Evolutionary conservation across 2,329 filamentous ascomycete species (phyloP), one percentile per base, ranked within the genome.

Genomic region (Colletotrichum sp.): DNA sequence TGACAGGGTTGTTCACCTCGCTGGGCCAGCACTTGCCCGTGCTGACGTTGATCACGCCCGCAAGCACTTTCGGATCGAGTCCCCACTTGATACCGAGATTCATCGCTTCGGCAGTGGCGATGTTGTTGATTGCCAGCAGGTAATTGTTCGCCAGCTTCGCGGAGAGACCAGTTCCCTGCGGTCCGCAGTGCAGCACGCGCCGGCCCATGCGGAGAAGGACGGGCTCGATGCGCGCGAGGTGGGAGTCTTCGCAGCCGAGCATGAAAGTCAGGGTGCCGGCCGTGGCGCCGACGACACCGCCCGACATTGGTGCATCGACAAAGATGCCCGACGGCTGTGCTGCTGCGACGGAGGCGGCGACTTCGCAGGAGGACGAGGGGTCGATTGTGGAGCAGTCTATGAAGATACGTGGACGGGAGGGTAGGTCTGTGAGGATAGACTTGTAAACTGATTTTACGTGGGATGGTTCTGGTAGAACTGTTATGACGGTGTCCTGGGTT

Each of bases 81-180:
- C 92, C 92, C 85, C 89, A 91, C 74, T 85, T 86, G 66, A 92
- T 88, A n/a, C 91, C 91, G 26, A 93, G 83, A 79, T 92, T 91
- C 91, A 93, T 93, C 24, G 91, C 91, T 82, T 93, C 92, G 6
- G 91, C 91, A 4, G 91, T 92, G 6, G 90, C 91, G 73, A 93
- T 96, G 85, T 99, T 99, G 88, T 96, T 97, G 79, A 98, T 92
- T 6, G 96, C 96, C 5, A 99, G 89, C 32, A 98, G 91, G 84
- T 99, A 99, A 85, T 99, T 99, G 87, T 99, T 99, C 69, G 96
- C 96, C 36, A 99, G 89, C 86, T 99, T 99, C 52, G 94, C 97
- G 13, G 95, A 94, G 2, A 99, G 90, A 0, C 97, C 97, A 4
- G 95, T 91, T 13, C 96, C 96, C 79, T 97, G 96, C 1, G 89